Evolutionary conservation across 202 grass and related monocot genomes (phyloP).

Genomic region (Alloteropsis angusta): DNA sequence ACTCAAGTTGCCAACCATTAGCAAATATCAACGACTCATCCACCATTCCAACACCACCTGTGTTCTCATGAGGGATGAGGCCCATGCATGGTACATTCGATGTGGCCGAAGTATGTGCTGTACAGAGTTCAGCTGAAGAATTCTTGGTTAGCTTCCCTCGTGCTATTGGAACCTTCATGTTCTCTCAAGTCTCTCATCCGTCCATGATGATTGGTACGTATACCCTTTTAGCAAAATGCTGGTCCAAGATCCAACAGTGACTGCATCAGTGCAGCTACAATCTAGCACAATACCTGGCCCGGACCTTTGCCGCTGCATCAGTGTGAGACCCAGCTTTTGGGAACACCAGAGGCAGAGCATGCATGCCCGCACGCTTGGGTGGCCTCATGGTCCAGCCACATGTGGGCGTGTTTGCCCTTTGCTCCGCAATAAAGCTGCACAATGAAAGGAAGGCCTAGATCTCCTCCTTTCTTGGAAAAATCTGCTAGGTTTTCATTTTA

Average conservation of each 20-base stretch:
- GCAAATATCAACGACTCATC: too few species aligned
- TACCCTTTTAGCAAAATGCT: neutral
- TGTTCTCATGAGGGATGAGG: neutral
- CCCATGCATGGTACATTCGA: too few species aligned
- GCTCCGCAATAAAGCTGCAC: slow-evolving; percentile 5
- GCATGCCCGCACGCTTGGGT: slow-evolving; percentile 12
- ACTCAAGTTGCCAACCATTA: neutral
- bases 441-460: neutral
- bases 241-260: neutral
- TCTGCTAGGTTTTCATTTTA: neutral
- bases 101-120: neutral
- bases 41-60: neutral
- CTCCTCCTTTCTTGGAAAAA: slow-evolving; percentile 6
- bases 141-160: neutral
- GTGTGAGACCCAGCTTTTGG: slow-evolving; percentile 13
- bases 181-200: neutral
- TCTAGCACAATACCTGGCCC: neutral
- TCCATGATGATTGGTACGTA: neutral
- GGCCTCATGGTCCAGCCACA: slow-evolving; percentile 14
- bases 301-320: neutral
- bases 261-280: neutral
- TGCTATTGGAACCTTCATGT: neutral
- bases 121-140: neutral
- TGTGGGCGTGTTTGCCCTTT: slow-evolving; percentile 18
- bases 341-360: neutral